Evolutionary conservation across 225 moss, liverwort and hornwort genomes (phyloP).

Genomic region (Antitrichia curtipendula): DNA sequence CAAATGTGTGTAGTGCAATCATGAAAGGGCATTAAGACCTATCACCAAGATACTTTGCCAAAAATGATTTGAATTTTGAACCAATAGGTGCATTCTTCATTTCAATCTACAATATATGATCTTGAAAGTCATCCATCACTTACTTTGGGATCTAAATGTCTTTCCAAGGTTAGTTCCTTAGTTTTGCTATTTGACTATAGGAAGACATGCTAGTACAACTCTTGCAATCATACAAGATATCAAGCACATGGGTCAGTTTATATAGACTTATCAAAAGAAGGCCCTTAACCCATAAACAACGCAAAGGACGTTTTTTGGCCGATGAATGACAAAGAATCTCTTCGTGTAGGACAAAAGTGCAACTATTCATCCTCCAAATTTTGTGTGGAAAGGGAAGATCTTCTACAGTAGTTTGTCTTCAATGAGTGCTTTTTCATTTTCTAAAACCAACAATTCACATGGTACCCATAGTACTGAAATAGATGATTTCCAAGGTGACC

Average conservation of each 20-base stretch:
- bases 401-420: no score
- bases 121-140: background rate
- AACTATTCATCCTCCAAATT: no score
- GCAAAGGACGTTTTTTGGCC: no score
- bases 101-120: background rate
- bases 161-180: background rate
- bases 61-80: background rate
- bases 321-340: no score
- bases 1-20: background rate
- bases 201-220: background rate
- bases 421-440: no score
- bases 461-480: no score
- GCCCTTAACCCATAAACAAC: no score
- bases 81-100: background rate
- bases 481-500: no score
- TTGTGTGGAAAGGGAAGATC: no score
- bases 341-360: no score
- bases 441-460: no score
- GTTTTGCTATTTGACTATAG: background rate
- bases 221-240: no score
- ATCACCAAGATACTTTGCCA: background rate
- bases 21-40: background rate
- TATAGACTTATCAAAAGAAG: background rate
- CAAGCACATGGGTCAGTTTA: background rate
- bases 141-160: background rate